Percentiles rank a stretch among this genome's conserved stretches.
Conservation (phyloP, 1,284 basidiomycete genomes). For the Trichosporon sp. region DNA sequence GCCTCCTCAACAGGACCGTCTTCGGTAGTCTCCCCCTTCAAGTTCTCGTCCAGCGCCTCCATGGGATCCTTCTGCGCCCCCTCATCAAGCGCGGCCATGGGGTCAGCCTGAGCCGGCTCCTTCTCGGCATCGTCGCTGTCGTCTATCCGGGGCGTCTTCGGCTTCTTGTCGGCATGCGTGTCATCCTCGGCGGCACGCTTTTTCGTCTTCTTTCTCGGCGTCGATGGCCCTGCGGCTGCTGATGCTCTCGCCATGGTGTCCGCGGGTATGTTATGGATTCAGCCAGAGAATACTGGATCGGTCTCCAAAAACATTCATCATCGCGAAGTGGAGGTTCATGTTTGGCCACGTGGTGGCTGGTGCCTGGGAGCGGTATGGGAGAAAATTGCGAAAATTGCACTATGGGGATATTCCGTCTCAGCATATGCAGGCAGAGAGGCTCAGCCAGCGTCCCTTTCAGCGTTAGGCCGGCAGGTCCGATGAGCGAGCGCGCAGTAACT, state of each 20-base stretch:
- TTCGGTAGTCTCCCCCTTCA: conserved; percentile 7
- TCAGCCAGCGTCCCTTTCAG: not conserved
- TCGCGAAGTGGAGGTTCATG: not conserved
- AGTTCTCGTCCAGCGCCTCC: conserved; percentile 16
- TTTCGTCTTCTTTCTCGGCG: conserved; percentile 2
- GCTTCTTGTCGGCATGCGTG: not conserved
- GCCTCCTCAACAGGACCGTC: conserved; percentile 21
- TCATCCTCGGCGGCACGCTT: conserved; percentile 9
- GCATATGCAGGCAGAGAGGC: not conserved
- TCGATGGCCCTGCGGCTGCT: conserved; percentile 13
- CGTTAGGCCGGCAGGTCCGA: not conserved
- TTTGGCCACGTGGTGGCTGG: not conserved
- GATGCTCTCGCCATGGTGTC: conserved; percentile 6
- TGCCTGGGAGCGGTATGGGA: not conserved
- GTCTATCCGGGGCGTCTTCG: conserved; percentile 12
- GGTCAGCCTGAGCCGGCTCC: conserved; percentile 1
- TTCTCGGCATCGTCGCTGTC: conserved; percentile 5
- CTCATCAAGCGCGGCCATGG: conserved; percentile 1
- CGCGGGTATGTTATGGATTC: not conserved
- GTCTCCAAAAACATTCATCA: conserved; percentile 1
- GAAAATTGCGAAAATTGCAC: not conserved
- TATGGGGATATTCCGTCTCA: not conserved
- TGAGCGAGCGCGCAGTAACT: not conserved
- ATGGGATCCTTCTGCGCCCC: conserved; percentile 20
- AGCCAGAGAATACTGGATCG: not conserved